Evolutionary conservation across 805 yeast genomes (phyloP), one percentile per base, ranked within the genome.

Genomic region (Yarrowia divulgata): DNA sequence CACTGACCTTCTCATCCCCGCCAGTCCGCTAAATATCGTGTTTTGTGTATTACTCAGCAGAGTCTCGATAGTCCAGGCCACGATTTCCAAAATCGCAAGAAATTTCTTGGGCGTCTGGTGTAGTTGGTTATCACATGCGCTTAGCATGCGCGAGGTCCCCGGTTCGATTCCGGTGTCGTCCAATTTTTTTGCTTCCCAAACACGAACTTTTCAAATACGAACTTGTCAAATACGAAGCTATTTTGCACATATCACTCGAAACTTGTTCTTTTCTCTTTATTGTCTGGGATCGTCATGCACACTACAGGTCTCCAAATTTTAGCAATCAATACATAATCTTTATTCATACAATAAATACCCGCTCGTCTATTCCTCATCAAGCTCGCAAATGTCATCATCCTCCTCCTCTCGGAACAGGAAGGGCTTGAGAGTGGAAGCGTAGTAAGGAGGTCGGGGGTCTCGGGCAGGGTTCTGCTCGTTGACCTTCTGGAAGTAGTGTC

Each of bases 401-500:
- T 71, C 77, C 39, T 67, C 73, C 46, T 67, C 72, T 46, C 82
- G 71, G 69, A 71, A 66, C 68, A 79, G 74, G 72, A 79, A 77
- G 5, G 82, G 82, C 73, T 75, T 73, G 71, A 79, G 75, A 18
- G 72, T 71, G 7, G 70, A 73, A 18, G 75, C 81, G 40, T 85
- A 80, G 76, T 88, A 88, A n/a, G 87, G 85, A 14, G 94, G 90
- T 74, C 88, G 86, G 71, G 85, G 81, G 14, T 77, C 77, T 39
- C 72, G 63, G 39, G 75, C 72, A 9, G 79, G 76, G 63, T 80
- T 76, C 18, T 88, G 86, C 69, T 87, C 87, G 75, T 85, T 86
- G 70, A 88, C 89, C 69, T 82, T 81, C 34, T 75, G 79, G 76
- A 88, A 89, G 80, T 92, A 92, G 77, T 90, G 87, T 75, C 88